These are phyloP conservation scores for Rhodotorula graminis DNA, from an alignment of 768 basidiomycete genomes.

Conservation along the genomic window DNA sequence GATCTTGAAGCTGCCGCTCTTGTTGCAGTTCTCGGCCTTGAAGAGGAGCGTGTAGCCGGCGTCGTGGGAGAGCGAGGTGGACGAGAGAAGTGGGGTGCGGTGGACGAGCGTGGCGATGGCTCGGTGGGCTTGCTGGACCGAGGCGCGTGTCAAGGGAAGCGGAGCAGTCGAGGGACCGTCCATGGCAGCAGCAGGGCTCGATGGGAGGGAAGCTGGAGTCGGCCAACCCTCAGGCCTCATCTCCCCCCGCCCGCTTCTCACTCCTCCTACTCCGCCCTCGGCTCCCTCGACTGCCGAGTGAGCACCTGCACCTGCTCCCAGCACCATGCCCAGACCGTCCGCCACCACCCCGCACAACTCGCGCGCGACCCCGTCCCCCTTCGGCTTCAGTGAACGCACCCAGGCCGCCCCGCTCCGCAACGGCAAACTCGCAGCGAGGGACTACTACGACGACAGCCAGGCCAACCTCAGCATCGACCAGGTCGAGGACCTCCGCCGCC, in stretches of 20 bases:
- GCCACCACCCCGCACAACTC: background rate
- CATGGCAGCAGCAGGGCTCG: background rate
- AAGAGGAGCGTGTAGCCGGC: constrained; percentile 33
- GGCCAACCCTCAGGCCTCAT: too few species aligned
- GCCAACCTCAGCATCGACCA: constrained; percentile 24
- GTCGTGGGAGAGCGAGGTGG: background rate
- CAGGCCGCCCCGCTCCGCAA: background rate
- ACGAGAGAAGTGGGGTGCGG: constrained; percentile 40
- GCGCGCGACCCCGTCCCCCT: background rate
- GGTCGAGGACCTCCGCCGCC: constrained; percentile 18
- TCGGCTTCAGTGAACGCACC: background rate
- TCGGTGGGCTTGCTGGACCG: constrained; percentile 34
- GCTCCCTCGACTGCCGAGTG: too few species aligned
- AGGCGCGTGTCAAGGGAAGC: constrained; percentile 33
- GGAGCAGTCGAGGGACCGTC: background rate
- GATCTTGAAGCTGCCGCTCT: constrained; percentile 44
- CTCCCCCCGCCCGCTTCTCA: background rate
- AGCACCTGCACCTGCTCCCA: too few species aligned
- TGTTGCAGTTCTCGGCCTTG: constrained; percentile 43
- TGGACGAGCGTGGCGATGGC: constrained; percentile 39
- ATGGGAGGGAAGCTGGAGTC: background rate
- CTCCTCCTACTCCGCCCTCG: too few species aligned
- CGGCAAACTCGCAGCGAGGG: background rate
- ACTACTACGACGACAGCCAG: background rate
- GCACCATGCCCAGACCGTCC: background rate